Conservation (phyloP, 2,329 filamentous ascomycete species). For the Myriosclerotinia curreyana region DNA sequence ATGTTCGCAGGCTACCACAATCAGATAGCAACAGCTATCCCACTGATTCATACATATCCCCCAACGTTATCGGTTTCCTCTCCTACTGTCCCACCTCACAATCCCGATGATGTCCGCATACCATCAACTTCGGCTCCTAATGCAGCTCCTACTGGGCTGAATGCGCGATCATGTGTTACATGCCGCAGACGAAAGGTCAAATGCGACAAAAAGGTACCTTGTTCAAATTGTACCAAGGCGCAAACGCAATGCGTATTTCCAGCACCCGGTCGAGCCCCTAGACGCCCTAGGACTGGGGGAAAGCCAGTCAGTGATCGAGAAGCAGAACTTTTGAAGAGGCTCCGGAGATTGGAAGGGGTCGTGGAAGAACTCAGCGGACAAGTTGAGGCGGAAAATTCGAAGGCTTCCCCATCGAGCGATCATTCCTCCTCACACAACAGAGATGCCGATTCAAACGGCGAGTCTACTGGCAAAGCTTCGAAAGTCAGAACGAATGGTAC, state of each 20-base stretch:
- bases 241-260: slow-evolving; percentile 72
- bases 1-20: slow-evolving; percentile 21
- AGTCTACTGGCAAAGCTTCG: slow-evolving; percentile 7
- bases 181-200: slow-evolving; percentile 64
- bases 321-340: slow-evolving; percentile 66
- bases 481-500: slow-evolving; percentile 34
- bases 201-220: slow-evolving; percentile 72
- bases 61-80: slow-evolving; percentile 10
- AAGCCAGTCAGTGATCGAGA: slow-evolving; percentile 58
- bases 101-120: slow-evolving; percentile 23
- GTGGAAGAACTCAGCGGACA: slow-evolving; percentile 67
- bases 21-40: slow-evolving; percentile 8
- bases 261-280: slow-evolving; percentile 67
- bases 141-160: slow-evolving; percentile 32
- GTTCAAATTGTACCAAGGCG: slow-evolving; percentile 69
- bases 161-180: slow-evolving; percentile 46
- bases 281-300: slow-evolving; percentile 64
- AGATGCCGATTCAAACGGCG: slow-evolving; percentile 28
- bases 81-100: slow-evolving; percentile 19
- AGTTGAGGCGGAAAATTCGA: slow-evolving; percentile 42
- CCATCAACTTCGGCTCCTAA: slow-evolving; percentile 24
- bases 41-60: slow-evolving; percentile 13
- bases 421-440: slow-evolving; percentile 26
- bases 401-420: slow-evolving; percentile 34
- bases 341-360: slow-evolving; percentile 72